Percentiles rank a stretch among this genome's conserved stretches.
Evolutionary conservation across 169 alveolate species (phyloP).

Genomic region (Cryptosporidium ryanae): DNA sequence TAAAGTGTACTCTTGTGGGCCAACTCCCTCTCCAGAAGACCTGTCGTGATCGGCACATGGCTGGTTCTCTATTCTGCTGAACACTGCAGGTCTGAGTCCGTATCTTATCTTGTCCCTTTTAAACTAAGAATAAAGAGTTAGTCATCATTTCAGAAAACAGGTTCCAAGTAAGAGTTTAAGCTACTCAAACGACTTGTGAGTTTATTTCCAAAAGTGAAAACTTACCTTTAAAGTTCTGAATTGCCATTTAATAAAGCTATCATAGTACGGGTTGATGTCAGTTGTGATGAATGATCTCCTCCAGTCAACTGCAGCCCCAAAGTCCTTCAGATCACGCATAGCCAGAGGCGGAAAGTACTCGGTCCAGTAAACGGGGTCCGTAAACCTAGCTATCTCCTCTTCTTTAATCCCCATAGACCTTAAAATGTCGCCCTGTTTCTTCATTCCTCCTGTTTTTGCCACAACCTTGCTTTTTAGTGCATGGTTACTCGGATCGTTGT

Average conservation of each 20-base stretch:
- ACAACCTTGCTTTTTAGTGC: slow-evolving; percentile 87
- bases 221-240: slow-evolving; percentile 91
- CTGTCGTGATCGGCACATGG: slow-evolving; percentile 99
- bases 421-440: slow-evolving; percentile 91
- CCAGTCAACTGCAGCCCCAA: slow-evolving; percentile 95
- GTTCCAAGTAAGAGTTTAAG: no score
- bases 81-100: slow-evolving; percentile 71
- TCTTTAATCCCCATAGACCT: slow-evolving; percentile 92
- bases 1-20: slow-evolving; percentile 97
- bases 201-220: no score
- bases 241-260: slow-evolving; percentile 97
- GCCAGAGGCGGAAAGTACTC: slow-evolving; percentile 97
- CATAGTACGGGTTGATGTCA: slow-evolving; percentile 96
- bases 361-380: slow-evolving; percentile 97
- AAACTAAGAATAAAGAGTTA: slow-evolving; percentile 3
- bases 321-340: slow-evolving; percentile 88
- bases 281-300: slow-evolving; percentile 99
- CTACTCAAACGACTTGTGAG: no score
- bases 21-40: slow-evolving; percentile 93
- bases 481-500: slow-evolving; percentile 25
- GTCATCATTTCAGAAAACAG: not conserved
- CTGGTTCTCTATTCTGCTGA: slow-evolving; percentile 89
- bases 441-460: slow-evolving; percentile 87
- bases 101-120: slow-evolving; percentile 51
- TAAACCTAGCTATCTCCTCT: slow-evolving; percentile 93